Base-by-base conservation (phyloP, 139 green algal species). In the Chlamydomonas sp. region DNA sequence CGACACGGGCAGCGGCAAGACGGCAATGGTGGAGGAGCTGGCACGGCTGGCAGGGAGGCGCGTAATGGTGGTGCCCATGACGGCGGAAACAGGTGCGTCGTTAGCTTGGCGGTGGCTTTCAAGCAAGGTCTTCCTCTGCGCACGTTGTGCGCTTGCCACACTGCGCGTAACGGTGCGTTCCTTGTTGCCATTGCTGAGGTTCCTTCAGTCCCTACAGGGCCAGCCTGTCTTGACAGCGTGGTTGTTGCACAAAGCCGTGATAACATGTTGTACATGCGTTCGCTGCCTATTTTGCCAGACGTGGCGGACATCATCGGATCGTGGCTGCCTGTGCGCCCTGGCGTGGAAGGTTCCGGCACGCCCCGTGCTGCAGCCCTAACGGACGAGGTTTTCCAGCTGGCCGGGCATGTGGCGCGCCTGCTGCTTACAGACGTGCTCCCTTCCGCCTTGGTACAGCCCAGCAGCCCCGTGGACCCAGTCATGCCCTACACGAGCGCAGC, bases 1-100 rank as follows among this genome's bases (percentile, higher is more conserved):
- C 18, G 77, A 85, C 20, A 93, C 90, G 0, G 74, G 16, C 59
- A 83, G 78, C 10, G 78, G 62, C 78, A 83, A 83, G 78, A 62
- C 78, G 6, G 78, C 78, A 1, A 71, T 93, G n/a, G 86, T 91
- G 10, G 79, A 57, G 57, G 90, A 93, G 79, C 79, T 93, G 63
- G 86, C 90, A 15, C 49, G 80, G 18, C 83, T 93, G 63, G 87
- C 87, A 57, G 73, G 85, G 61, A 60, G 74, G 64, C 80, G 73
- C 5, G 80, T 90, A 31, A 5, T 64, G 4, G 71, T 87, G 3
- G n/a, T 87, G 12, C 67, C 59, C 67, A 78, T 90, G 12, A 84
- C 74, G 1, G 73, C 79, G 10, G 87, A 90, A 16, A 87, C 87
- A 77, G 87, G 87, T 90, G 10, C 20, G 85, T 17, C 1, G 15